These are phyloP conservation scores for Botrytis elliptica DNA, from an alignment of 2,329 filamentous ascomycete genomes.

Conservation along the genomic window DNA sequence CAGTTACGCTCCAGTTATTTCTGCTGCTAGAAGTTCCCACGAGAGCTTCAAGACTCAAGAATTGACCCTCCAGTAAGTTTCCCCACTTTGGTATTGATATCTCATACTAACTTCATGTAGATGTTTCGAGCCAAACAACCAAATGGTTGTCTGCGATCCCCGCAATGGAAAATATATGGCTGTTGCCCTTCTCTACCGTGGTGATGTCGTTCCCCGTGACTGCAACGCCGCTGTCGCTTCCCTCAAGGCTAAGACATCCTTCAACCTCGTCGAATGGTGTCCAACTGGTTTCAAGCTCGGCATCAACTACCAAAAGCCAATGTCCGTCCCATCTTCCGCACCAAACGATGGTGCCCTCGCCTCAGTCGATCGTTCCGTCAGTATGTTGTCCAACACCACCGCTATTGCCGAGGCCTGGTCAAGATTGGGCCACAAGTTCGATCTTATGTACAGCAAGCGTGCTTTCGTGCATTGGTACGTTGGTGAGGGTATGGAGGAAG, in stretches of 20 bases:
- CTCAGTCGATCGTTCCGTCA: slow-evolving; percentile 53
- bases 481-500: slow-evolving; percentile 69
- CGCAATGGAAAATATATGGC: slow-evolving; percentile 70
- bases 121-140: slow-evolving; percentile 67
- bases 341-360: slow-evolving; percentile 49
- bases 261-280: slow-evolving; percentile 68
- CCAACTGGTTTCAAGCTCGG: slow-evolving; percentile 68
- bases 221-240: slow-evolving; percentile 57
- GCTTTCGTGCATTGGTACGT: slow-evolving; percentile 73
- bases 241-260: slow-evolving; percentile 62
- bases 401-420: slow-evolving; percentile 66
- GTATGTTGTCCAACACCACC: slow-evolving; percentile 67
- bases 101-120: slow-evolving; percentile 25
- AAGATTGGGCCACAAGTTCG: slow-evolving; percentile 65
- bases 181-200: slow-evolving; percentile 63
- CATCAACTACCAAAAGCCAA: slow-evolving; percentile 63
- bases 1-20: slow-evolving; percentile 63
- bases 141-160: slow-evolving; percentile 66
- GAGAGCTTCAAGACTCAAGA: slow-evolving; percentile 66
- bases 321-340: slow-evolving; percentile 46
- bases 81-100: not conserved
- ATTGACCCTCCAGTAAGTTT: slow-evolving; percentile 59
- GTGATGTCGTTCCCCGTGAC: slow-evolving; percentile 63
- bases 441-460: slow-evolving; percentile 68
- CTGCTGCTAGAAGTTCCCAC: slow-evolving; percentile 58